Evolutionary conservation across 805 yeast species (phyloP), one percentile per base, ranked within the genome.

Genomic region (Yamadazyma insecticola): DNA sequence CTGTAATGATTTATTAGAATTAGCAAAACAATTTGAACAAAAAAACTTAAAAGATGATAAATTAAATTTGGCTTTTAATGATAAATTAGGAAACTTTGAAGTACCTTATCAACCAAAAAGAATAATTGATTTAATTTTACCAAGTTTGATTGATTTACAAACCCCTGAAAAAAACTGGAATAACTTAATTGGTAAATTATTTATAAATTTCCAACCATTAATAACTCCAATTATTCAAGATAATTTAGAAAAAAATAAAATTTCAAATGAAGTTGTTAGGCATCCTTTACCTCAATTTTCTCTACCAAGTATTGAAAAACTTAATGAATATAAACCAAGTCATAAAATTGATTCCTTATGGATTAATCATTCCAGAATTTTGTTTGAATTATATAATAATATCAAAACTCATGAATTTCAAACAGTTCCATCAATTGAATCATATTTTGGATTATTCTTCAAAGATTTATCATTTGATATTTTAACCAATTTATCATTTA

Each of bases 401-500:
- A 22, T 34, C n/a, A 55, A 62, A 11, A 55, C 63, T 6, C 74
- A 73, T 3, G 72, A 67, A 3, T 74, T 84, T 31, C 81, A 76
- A 32, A 85, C 96, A 0, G 64, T 65, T 5, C 72, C 72, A 1
- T 27, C 50, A 3, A 55, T 63, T 28, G 56, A 57, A n/a, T 47
- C 62, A 1, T 63, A 60, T 43, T 36, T 50, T 16, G 68, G 68
- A 1, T 60, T 85, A 33, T 51, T 90, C 16, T 66, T 88, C 43
- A 75, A 85, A 40, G 97, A 92, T 50, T 62, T 85, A 20, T 67
- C 80, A 21, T 71, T 73, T 29, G 97, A 90, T 55, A 60, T 84
- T 19, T 73, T 89, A 32, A 78, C 81, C 38, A 77, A 81, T 44
- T 62, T 90, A 63, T 95, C 89, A 43, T 92, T 86, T 67, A 92